phyloP scores from a whole-genome alignment of 208 protist species.

The Phytomonas sp. region DNA sequence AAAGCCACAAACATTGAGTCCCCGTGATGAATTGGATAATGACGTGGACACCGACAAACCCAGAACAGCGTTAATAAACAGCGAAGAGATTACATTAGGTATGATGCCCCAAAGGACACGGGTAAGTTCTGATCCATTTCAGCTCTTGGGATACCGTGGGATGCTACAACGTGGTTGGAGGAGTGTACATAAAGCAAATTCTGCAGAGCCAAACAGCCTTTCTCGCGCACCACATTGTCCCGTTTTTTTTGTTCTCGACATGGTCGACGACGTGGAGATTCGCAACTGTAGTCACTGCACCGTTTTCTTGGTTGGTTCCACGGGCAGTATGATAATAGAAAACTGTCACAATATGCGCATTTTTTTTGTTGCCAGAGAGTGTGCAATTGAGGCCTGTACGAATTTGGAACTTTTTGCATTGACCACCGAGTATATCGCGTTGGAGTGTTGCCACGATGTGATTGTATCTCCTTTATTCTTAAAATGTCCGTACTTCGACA shows the following conservation, averaged over 20 bases:
- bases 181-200: background rate
- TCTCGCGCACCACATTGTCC: constrained; percentile 17
- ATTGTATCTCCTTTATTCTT: constrained; percentile 44
- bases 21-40: background rate
- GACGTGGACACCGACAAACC: background rate
- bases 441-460: constrained; percentile 18
- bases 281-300: constrained; percentile 65
- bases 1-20: background rate
- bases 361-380: constrained; percentile 41
- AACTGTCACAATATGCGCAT: constrained; percentile 46
- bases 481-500: constrained; percentile 43
- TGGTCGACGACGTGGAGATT: constrained; percentile 51
- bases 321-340: constrained; percentile 29
- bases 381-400: constrained; percentile 31
- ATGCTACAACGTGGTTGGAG: background rate
- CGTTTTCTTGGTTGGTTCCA: constrained; percentile 50
- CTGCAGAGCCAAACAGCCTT: background rate
- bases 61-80: background rate
- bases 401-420: constrained; percentile 31
- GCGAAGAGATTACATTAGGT: background rate
- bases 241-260: constrained; percentile 60
- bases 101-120: background rate
- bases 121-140: background rate
- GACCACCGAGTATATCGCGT: constrained; percentile 44
- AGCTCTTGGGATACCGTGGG: background rate